Evolutionary conservation across 495 filamentous ascomycete species (phyloP).

Genomic region (Cercophora samala): DNA sequence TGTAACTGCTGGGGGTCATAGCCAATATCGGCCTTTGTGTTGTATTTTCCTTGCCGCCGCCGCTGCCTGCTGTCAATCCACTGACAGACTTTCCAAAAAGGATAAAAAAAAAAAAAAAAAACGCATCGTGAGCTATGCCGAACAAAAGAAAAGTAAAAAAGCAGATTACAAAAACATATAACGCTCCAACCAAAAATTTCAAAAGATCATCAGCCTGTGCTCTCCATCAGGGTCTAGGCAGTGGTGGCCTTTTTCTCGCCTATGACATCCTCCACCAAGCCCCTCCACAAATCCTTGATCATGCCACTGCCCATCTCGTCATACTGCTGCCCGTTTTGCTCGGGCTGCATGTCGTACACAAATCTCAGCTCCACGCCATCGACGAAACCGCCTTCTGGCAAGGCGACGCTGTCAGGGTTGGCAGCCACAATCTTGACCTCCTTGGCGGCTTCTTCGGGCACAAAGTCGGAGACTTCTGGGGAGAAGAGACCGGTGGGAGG

Average conservation of each 20-base stretch:
- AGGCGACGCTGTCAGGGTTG: slow-evolving; percentile 38
- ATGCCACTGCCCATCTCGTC: slow-evolving; percentile 36
- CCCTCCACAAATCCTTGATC: slow-evolving; percentile 46
- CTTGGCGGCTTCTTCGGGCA: slow-evolving; percentile 27
- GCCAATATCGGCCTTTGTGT: background rate
- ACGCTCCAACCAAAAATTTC: background rate
- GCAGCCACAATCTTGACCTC: slow-evolving; percentile 45
- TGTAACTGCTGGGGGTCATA: background rate
- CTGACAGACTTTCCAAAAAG: background rate
- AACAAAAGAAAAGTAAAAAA: background rate
- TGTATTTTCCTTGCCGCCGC: background rate
- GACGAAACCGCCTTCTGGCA: slow-evolving; percentile 45
- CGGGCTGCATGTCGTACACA: slow-evolving; percentile 28
- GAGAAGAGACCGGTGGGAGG: slow-evolving; percentile 15
- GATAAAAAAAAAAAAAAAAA: background rate
- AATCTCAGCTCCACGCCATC: slow-evolving; percentile 50
- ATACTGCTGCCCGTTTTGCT: slow-evolving; percentile 17
- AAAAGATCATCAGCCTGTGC: background rate
- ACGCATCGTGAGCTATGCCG: background rate
- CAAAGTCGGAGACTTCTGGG: slow-evolving; percentile 33
- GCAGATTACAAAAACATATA: background rate
- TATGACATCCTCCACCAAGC: slow-evolving; percentile 43
- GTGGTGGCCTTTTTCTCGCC: background rate
- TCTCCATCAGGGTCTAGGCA: background rate
- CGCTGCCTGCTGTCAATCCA: background rate